phyloP scores from a whole-genome alignment of 495 filamentous ascomycete genomes.

The Penicillium bialowiezense region DNA sequence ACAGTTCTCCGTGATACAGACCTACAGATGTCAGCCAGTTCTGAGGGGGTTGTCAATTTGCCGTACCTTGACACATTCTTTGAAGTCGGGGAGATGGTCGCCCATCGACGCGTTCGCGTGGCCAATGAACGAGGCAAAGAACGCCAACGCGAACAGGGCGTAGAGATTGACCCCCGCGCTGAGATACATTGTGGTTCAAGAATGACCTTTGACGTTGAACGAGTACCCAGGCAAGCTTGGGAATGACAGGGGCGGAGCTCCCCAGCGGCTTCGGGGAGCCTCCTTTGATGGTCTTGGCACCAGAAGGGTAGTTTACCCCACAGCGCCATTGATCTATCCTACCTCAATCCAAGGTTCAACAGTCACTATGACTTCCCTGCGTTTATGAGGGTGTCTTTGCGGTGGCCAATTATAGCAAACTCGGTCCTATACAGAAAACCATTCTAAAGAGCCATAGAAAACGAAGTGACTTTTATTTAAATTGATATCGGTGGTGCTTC shows the following conservation, averaged over 20 bases:
- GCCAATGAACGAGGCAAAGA: slow-evolving; percentile 43
- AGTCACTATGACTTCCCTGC: no score
- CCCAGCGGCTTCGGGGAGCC: slow-evolving; percentile 14
- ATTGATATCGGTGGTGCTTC: no score
- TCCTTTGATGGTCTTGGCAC: slow-evolving; percentile 24
- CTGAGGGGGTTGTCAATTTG: not conserved
- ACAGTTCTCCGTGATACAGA: slow-evolving; percentile 82
- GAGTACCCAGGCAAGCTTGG: slow-evolving; percentile 17
- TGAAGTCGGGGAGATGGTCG: slow-evolving; percentile 86
- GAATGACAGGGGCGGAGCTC: slow-evolving; percentile 18
- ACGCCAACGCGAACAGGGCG: slow-evolving; percentile 30
- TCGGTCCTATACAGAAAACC: no score
- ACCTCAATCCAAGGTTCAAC: no score
- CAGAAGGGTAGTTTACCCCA: slow-evolving; percentile 8
- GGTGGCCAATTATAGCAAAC: no score
- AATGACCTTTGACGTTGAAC: no score
- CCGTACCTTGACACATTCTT: slow-evolving; percentile 77
- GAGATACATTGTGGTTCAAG: slow-evolving; percentile 34
- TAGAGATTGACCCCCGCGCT: slow-evolving; percentile 20
- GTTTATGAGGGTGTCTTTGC: no score
- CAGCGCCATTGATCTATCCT: not conserved
- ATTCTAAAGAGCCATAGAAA: no score
- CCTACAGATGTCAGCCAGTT: slow-evolving; percentile 47
- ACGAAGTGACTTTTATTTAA: no score
- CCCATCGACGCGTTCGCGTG: slow-evolving; percentile 70